Base-by-base conservation (phyloP, 768 basidiomycete genomes). In the Paxillus involutus region DNA sequence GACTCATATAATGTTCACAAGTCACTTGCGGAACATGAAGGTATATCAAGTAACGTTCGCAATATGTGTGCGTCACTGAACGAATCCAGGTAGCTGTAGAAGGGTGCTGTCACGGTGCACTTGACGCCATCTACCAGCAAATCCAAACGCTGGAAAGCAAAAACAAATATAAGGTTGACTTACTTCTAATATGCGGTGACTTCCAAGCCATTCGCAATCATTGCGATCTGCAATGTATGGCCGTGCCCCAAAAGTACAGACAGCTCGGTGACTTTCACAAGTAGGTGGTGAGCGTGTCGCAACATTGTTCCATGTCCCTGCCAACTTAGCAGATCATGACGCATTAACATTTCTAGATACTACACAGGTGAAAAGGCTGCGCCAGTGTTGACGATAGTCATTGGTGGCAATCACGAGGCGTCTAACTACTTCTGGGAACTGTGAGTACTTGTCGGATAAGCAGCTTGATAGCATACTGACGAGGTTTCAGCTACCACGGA, bases 321-420 rank as follows among this genome's bases (percentile, higher is more conserved):
- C 16, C 26, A 37, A 16, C 14, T 26, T 35, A 5, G n/a, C 48
- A 36, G 29, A 42, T 51, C 10, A 21, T 49, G 19, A 61, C 41
- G 2, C 19, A 29, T 54, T 33, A 45, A 47, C 24, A 53, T 50
- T 35, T 52, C 43, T 44, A 91, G 89, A 63, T 99, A 98, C 70
- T 98, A 99, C 65, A 86, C 84, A 1, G 92, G 93, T 1, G 78
- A 88, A 65, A 85, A 78, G 63, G 73, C 60, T n/a, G 94, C 96
- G 2, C 94, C 95, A 0, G 70, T 96, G 4, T 71, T 96, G 67
- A 99, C 97, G 0, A 76, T 99, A 12, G 85, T 98, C 46, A 97
- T 98, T 63, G 97, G 97, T 14, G 97, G 97, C 9, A 98, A 98
- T 66, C 97, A 98, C 68, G 97, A 98, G 72, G 93, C 93, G 2